These are phyloP conservation scores for Candida pseudofarinosa DNA, from an alignment of 805 yeast species.

Conservation along the genomic window DNA sequence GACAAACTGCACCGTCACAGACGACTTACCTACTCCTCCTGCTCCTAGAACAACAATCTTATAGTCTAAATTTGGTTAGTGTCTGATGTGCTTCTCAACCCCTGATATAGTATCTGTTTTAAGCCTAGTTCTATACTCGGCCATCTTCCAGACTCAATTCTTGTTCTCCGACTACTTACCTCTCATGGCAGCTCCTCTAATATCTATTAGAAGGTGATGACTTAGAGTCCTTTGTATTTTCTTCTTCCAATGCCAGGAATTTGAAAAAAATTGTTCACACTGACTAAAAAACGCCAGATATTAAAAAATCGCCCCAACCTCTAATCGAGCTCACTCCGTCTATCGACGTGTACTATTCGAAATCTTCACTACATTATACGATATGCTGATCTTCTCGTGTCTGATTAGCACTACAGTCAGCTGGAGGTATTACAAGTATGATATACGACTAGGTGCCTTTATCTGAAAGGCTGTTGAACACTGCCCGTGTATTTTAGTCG, in stretches of 20 bases:
- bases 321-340: too few species aligned
- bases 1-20: slow-evolving; percentile 86
- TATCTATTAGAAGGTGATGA: neutral
- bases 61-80: slow-evolving; percentile 49
- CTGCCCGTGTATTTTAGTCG: too few species aligned
- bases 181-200: neutral
- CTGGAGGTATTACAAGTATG: too few species aligned
- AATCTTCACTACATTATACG: too few species aligned
- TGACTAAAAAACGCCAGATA: neutral
- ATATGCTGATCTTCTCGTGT: too few species aligned
- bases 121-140: too few species aligned
- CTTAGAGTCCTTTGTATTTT: neutral
- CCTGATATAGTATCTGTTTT: too few species aligned
- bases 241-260: neutral
- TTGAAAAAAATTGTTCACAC: neutral
- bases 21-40: slow-evolving; percentile 96
- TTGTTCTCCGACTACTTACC: neutral
- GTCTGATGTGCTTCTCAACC: neutral
- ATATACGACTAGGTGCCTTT: too few species aligned
- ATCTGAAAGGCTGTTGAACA: too few species aligned
- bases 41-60: slow-evolving; percentile 91
- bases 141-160: neutral
- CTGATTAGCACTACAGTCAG: too few species aligned
- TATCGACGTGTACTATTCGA: too few species aligned
- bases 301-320: too few species aligned